phyloP scores from a whole-genome alignment of 2,329 filamentous ascomycete species.

The Aspergillus fumigatiaffinis region DNA sequence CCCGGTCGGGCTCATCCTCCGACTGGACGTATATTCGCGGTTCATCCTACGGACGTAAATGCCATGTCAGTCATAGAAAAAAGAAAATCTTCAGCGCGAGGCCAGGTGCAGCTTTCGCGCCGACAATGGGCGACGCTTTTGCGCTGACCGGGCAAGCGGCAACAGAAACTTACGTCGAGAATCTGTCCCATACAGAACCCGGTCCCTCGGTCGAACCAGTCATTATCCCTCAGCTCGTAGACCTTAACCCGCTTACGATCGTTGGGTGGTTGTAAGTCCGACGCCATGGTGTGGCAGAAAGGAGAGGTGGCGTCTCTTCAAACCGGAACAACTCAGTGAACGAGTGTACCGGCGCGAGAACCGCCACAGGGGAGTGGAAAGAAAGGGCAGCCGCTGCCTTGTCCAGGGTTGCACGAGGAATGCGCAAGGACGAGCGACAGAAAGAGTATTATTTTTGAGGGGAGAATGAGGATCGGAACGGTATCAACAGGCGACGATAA shows the following conservation, averaged over 20 bases:
- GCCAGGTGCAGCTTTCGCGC: constrained; percentile 15
- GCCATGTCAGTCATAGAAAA: constrained; percentile 9
- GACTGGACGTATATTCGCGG: constrained; percentile 87
- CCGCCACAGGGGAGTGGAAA: constrained; percentile 19
- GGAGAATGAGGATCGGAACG: constrained; percentile 1
- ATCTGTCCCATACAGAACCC: constrained; percentile 85
- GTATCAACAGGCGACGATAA: constrained; percentile 5
- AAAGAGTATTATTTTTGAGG: constrained; percentile 1
- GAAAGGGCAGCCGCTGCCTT: constrained; percentile 9
- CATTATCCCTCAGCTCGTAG: constrained; percentile 96
- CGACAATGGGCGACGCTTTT: constrained; percentile 11
- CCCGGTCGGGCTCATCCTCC: constrained; percentile 80
- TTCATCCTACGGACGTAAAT: constrained; percentile 59
- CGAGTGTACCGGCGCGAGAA: constrained; percentile 32
- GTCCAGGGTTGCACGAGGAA: constrained; percentile 10
- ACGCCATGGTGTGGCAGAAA: constrained; percentile 42
- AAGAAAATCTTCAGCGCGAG: constrained; percentile 9
- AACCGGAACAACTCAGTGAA: constrained; percentile 33
- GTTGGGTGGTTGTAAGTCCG: constrained; percentile 46
- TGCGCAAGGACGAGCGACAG: constrained; percentile 11
- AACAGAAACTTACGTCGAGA: constrained; percentile 58
- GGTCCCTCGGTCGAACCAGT: constrained; percentile 98
- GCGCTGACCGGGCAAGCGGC: constrained; percentile 8
- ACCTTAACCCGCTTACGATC: constrained; percentile 79
- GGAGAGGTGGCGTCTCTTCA: constrained; percentile 35